Percentiles rank a stretch among this genome's conserved stretches.
Evolutionary conservation across 2,329 filamentous ascomycete species (phyloP).

Genomic region (Magnaporthiopsis incrustans): DNA sequence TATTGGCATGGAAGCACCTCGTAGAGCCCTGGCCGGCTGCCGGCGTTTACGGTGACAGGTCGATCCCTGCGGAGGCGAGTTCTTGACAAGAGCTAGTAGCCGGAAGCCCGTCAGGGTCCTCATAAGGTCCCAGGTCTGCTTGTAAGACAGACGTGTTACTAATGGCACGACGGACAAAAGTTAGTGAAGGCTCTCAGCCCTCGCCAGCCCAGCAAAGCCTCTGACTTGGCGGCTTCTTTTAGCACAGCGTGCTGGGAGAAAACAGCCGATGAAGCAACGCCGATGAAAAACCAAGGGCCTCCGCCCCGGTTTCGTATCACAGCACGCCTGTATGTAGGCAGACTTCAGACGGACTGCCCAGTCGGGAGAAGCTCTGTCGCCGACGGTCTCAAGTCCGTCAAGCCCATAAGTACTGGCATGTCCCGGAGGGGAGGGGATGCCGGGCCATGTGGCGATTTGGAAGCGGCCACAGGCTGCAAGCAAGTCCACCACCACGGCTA

Average conservation of each 20-base stretch:
- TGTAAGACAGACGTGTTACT: no score
- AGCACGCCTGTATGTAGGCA: no score
- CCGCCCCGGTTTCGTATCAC: not conserved
- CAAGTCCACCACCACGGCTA: no score
- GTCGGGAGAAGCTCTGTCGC: not conserved
- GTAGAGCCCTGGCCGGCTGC: not conserved
- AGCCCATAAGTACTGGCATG: not conserved
- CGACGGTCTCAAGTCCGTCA: not conserved
- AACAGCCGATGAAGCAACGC: no score
- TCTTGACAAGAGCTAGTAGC: not conserved
- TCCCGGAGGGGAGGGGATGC: not conserved
- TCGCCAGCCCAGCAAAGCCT: not conserved
- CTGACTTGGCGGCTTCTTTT: not conserved
- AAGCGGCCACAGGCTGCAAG: not conserved
- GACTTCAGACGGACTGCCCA: not conserved
- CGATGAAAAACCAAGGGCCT: not conserved
- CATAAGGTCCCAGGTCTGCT: not conserved
- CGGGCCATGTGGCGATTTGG: not conserved
- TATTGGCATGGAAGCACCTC: not conserved
- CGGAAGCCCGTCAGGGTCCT: not conserved
- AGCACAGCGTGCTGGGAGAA: no score
- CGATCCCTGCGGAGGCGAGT: not conserved
- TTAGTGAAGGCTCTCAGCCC: not conserved
- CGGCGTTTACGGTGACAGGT: not conserved
- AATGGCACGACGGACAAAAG: not conserved